Conservation (phyloP, 2,329 filamentous ascomycete species). For the Xylariales sp. region DNA sequence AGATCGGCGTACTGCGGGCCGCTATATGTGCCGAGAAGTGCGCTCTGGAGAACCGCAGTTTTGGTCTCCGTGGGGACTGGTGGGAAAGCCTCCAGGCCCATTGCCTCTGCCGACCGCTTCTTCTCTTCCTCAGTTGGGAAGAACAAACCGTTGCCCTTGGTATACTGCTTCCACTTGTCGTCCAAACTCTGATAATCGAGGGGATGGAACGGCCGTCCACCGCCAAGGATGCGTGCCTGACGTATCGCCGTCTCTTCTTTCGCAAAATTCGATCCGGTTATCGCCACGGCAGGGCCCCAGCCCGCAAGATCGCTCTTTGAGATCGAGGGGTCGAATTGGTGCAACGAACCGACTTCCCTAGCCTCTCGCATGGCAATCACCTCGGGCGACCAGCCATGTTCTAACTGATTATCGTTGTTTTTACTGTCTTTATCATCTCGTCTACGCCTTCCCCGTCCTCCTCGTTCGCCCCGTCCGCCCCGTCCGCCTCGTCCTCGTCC, state of each 20-base stretch:
- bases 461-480: neutral
- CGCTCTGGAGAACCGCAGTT: constrained; percentile 52
- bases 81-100: constrained; percentile 37
- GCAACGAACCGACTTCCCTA: constrained; percentile 48
- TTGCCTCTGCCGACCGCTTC: constrained; percentile 43
- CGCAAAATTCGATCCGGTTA: constrained; percentile 46
- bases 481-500: constrained; percentile 3
- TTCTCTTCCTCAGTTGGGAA: constrained; percentile 52
- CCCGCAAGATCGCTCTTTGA: constrained; percentile 51
- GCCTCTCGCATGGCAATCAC: constrained; percentile 34
- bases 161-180: constrained; percentile 44
- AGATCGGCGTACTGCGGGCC: constrained; percentile 47
- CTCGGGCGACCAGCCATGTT: neutral
- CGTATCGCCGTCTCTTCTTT: constrained; percentile 52
- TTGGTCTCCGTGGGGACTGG: constrained; percentile 37
- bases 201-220: constrained; percentile 51
- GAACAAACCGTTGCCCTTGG: constrained; percentile 52
- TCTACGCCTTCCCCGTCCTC: constrained; percentile 1
- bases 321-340: constrained; percentile 51
- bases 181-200: constrained; percentile 37
- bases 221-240: constrained; percentile 55
- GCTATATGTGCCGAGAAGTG: constrained; percentile 54
- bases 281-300: constrained; percentile 54
- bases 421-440: too few species aligned
- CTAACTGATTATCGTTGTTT: neutral